Base-by-base conservation (phyloP, 1,139 yeast species). In the Sugiyamaella sp. region DNA sequence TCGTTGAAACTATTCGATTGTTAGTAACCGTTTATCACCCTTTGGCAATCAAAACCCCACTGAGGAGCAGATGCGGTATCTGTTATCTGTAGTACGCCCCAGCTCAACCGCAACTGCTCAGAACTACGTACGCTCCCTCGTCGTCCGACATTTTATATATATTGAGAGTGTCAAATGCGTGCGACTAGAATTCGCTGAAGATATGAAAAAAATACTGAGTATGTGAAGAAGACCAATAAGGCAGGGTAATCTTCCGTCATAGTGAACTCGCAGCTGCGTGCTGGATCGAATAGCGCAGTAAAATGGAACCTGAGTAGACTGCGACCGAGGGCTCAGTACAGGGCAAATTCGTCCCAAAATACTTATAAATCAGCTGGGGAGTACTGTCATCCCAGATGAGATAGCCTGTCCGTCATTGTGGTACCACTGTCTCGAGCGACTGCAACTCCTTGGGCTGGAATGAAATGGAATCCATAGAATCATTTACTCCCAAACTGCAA, bases 1-100 rank as follows among this genome's bases (percentile, higher is more conserved):
- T 88, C 95, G 74, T 85, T 85, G 72, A 84, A 87, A 46, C 86
- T 73, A 41, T 14, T 29, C 17, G 42, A 43, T 29, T 39, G 49
- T 41, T 25, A 29, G 22, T 24, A 25, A 25, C 9, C 10, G 29
- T 10, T 38, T 8, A 38, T 14, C n/a, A 16, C 24, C 21, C 8
- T 9, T 38, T 17, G 4, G 24, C 12, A 38, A 9, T 38, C 42
- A 38, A 24, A 24, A 24, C n/a, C n/a, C n/a, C n/a, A n/a, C n/a
- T 25, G 29, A 25, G 10, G 29, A 25, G 29, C 5, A 25, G 10
- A 25, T 25, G 10, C 29, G 29, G 17, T 24, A 9, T 12, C 35
- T 12, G 17, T 19, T 14, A 1, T 1, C 14, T 25, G 32, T 43
- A n/a, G n/a, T n/a, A n/a, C n/a, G n/a, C n/a, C n/a, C n/a, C n/a